phyloP scores from a whole-genome alignment of 2,329 filamentous ascomycete genomes.

The Ophiosphaerella korrae region DNA sequence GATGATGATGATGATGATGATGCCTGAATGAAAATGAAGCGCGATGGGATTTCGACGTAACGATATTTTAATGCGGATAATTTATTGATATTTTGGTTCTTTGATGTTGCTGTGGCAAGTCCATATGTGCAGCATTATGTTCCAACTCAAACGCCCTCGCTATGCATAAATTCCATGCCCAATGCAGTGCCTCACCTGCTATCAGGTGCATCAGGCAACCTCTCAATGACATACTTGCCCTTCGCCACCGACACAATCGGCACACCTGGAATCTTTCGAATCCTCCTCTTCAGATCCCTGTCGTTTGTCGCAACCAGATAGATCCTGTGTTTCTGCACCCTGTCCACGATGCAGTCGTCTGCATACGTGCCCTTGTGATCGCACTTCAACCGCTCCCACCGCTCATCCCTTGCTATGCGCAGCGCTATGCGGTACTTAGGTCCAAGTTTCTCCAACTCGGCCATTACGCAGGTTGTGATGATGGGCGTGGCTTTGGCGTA shows the following conservation, averaged over 20 bases:
- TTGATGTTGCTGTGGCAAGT: neutral
- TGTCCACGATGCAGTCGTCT: constrained; percentile 65
- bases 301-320: constrained; percentile 58
- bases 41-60: neutral
- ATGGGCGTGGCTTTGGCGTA: constrained; percentile 90
- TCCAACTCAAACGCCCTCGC: constrained; percentile 8
- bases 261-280: constrained; percentile 81
- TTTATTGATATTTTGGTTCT: too few species aligned
- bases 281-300: constrained; percentile 70
- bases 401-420: constrained; percentile 83
- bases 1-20: neutral
- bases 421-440: constrained; percentile 83
- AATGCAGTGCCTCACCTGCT: constrained; percentile 34
- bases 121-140: neutral
- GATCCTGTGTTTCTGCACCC: constrained; percentile 53
- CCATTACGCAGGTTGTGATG: constrained; percentile 78
- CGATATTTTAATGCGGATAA: too few species aligned
- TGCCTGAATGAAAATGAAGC: neutral
- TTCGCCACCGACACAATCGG: constrained; percentile 81
- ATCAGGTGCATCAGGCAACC: constrained; percentile 82
- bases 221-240: constrained; percentile 93
- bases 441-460: constrained; percentile 87
- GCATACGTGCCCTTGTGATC: constrained; percentile 89
- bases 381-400: constrained; percentile 84
- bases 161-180: constrained; percentile 5